Base-by-base conservation (phyloP, 1,284 basidiomycete species). In the Fereydounia khargensis region DNA sequence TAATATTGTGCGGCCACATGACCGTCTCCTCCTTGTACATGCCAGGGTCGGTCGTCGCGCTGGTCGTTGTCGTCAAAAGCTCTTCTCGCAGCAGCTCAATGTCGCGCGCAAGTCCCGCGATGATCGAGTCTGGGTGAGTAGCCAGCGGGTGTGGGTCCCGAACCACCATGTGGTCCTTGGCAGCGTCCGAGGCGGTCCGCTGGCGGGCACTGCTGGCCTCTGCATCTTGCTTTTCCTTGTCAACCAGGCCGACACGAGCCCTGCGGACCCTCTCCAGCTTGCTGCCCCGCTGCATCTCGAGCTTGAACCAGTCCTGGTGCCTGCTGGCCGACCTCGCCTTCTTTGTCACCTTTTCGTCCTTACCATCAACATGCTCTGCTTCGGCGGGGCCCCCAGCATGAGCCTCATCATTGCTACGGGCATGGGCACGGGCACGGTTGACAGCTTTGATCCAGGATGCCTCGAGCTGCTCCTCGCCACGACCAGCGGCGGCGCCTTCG, bases 1-100 rank as follows among this genome's bases (percentile, higher is more conserved):
- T 86, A 58, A 97, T 82, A 73, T 94, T 97, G 38, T 85, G 79
- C 0, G 94, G 94, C 85, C 89, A 98, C 20, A 82, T 82, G 32
- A 81, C 55, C 8, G 59, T 37, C 19, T 59, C 46, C 27, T 56
- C 49, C 20, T 34, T 41, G 30, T 53, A 34, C 13, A 56, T 27
- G 25, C 47, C 45, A 5, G 41, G 30, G 0, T 37, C 41, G 5
- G 39, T 9, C n/a, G 25, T 14, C 4, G 40, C 13, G 0, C 49
- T 37, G 3, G 49, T 21, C 6, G 44, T 52, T 0, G 45, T 28
- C 1, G 57, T 56, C 14, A 83, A 83, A 14, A 97, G 80, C 67
- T 92, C 89, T 19, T 82, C 82, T 61, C 88, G 82, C 40, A 91
- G 80, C 44, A 88, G 86, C 14, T 85, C 82, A 51, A 89, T 86